These are phyloP conservation scores for Phytophthora macrochlamydospora DNA, from an alignment of 352 stramenopile genomes.

Conservation along the genomic window DNA sequence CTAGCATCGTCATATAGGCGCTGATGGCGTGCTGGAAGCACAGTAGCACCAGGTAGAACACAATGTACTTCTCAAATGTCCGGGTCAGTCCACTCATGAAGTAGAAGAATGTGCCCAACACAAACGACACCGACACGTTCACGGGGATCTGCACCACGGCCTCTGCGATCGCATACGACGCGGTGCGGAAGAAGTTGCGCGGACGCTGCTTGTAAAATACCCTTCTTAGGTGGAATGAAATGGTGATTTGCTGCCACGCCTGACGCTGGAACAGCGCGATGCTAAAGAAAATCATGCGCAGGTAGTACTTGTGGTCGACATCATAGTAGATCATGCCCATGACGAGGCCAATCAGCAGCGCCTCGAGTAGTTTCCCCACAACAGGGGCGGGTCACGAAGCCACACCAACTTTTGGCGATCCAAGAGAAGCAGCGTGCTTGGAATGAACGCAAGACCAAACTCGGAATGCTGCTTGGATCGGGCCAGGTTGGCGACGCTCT, in stretches of 20 bases:
- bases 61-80: constrained; percentile 73
- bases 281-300: constrained; percentile 79
- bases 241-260: constrained; percentile 74
- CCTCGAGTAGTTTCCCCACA: constrained; percentile 73
- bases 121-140: constrained; percentile 66
- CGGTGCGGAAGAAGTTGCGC: constrained; percentile 90
- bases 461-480: constrained; percentile 56
- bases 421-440: constrained; percentile 53
- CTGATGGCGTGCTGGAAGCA: constrained; percentile 77
- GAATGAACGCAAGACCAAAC: constrained; percentile 53
- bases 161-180: constrained; percentile 80
- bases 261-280: constrained; percentile 75
- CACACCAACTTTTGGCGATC: constrained; percentile 69
- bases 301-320: constrained; percentile 57
- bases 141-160: constrained; percentile 67
- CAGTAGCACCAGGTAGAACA: constrained; percentile 80
- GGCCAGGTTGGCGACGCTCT: constrained; percentile 50
- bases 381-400: constrained; percentile 57
- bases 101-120: constrained; percentile 82
- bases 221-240: constrained; percentile 74
- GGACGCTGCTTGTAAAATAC: constrained; percentile 92
- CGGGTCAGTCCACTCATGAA: constrained; percentile 88
- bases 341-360: constrained; percentile 76
- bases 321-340: constrained; percentile 83
- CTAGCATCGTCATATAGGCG: constrained; percentile 70